Percentiles rank a stretch among this genome's conserved stretches.
phyloP scores from a whole-genome alignment of 2,329 filamentous ascomycete genomes.

The Chrysosporium keratinophilum region DNA sequence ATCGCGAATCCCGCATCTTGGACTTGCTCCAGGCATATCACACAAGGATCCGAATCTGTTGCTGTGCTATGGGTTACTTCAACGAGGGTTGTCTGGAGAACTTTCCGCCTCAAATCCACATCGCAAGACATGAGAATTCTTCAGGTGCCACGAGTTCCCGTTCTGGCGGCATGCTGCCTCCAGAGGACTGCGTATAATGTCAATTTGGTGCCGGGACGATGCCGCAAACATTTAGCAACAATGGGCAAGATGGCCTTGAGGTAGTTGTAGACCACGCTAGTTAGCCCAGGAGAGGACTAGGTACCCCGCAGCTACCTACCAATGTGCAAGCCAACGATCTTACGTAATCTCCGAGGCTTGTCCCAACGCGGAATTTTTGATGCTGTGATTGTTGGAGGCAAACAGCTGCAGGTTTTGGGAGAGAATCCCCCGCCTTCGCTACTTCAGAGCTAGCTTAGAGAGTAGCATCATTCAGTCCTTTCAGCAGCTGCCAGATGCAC shows the following conservation, averaged over 20 bases:
- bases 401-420: too few species aligned
- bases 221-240: too few species aligned
- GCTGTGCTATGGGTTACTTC: slow-evolving; percentile 32
- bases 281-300: not conserved
- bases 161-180: not conserved
- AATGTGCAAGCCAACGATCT: too few species aligned
- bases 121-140: slow-evolving; percentile 29
- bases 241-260: too few species aligned
- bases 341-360: not conserved
- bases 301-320: too few species aligned
- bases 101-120: slow-evolving; percentile 34
- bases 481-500: not conserved
- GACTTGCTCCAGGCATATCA: slow-evolving; percentile 74
- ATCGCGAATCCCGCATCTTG: slow-evolving; percentile 59
- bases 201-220: too few species aligned
- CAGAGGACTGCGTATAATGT: not conserved
- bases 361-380: not conserved
- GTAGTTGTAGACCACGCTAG: too few species aligned
- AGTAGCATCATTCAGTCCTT: too few species aligned
- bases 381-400: too few species aligned
- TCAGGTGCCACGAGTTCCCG: too few species aligned
- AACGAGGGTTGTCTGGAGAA: slow-evolving; percentile 37
- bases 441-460: too few species aligned
- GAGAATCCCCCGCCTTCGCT: too few species aligned
- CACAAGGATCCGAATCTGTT: slow-evolving; percentile 50